These are phyloP conservation scores for Chlorella sp. DNA, from an alignment of 139 green algal species.

Conservation along the genomic window DNA sequence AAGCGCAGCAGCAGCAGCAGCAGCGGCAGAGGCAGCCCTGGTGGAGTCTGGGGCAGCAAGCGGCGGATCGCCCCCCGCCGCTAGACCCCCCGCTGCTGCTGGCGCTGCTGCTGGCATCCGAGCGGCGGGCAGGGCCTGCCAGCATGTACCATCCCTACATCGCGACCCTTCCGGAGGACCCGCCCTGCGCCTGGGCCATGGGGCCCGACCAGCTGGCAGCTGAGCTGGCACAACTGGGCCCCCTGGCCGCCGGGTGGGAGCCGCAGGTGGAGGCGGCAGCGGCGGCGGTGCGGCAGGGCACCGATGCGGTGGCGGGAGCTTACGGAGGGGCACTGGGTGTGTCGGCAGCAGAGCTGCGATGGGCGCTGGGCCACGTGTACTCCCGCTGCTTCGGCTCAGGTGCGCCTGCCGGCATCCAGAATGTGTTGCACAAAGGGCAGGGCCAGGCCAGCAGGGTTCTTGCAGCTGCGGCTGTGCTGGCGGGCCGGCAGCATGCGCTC, in stretches of 20 bases:
- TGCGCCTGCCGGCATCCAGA: neutral
- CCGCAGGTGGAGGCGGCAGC: neutral
- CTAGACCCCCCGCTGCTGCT: conserved; percentile 13
- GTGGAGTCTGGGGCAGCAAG: neutral
- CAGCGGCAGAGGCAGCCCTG: neutral
- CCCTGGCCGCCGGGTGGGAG: neutral
- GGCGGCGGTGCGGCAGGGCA: neutral
- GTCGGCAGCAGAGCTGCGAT: neutral
- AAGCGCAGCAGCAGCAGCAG: neutral
- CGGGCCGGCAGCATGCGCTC: no score
- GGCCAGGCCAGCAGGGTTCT: neutral
- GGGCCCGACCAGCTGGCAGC: neutral
- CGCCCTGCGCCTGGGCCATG: conserved; percentile 15
- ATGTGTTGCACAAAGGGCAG: neutral
- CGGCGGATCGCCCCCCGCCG: neutral
- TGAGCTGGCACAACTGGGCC: neutral
- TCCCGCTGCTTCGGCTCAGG: conserved; percentile 29
- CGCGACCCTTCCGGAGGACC: neutral
- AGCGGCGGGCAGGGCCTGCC: neutral
- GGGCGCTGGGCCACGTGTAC: conserved; percentile 23
- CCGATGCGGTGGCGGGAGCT: neutral
- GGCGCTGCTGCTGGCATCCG: conserved; percentile 11
- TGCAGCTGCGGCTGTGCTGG: neutral
- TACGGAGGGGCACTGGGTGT: neutral
- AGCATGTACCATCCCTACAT: conserved; percentile 24